These are phyloP conservation scores for Multifurca ochricompacta DNA, from an alignment of 768 basidiomycete species.

Conservation along the genomic window DNA sequence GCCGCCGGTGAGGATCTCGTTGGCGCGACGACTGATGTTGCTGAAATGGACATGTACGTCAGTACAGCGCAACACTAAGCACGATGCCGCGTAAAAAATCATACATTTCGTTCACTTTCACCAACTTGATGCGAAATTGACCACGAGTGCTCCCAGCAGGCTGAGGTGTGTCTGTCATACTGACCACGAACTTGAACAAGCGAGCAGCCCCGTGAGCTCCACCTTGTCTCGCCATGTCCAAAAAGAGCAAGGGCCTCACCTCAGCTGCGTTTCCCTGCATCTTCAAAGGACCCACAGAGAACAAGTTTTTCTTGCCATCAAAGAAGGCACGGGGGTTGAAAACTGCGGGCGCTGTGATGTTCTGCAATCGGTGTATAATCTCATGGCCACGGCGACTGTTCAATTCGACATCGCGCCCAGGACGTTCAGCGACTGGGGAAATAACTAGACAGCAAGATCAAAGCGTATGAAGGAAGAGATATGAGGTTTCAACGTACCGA, in stretches of 20 bases:
- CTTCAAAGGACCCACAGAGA: slow-evolving; percentile 11
- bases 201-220: neutral
- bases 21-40: slow-evolving; percentile 5
- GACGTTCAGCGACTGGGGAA: neutral
- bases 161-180: slow-evolving; percentile 7
- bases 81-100: neutral
- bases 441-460: neutral
- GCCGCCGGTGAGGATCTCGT: slow-evolving; percentile 4
- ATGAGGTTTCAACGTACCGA: slow-evolving; percentile 5
- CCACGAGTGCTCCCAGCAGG: slow-evolving; percentile 10
- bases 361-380: slow-evolving; percentile 14
- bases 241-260: neutral
- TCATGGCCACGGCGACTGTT: slow-evolving; percentile 14
- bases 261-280: slow-evolving; percentile 14
- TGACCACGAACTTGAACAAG: slow-evolving; percentile 6
- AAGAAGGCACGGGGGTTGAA: slow-evolving; percentile 16
- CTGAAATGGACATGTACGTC: neutral
- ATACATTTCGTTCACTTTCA: slow-evolving; percentile 17
- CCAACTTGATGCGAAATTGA: slow-evolving; percentile 10
- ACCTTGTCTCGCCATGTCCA: neutral
- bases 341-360: neutral
- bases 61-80: neutral
- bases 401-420: slow-evolving; percentile 9
- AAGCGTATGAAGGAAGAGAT: neutral
- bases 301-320: slow-evolving; percentile 19